phyloP scores from a whole-genome alignment of 2,329 filamentous ascomycete genomes.

The Neurospora crassa region DNA sequence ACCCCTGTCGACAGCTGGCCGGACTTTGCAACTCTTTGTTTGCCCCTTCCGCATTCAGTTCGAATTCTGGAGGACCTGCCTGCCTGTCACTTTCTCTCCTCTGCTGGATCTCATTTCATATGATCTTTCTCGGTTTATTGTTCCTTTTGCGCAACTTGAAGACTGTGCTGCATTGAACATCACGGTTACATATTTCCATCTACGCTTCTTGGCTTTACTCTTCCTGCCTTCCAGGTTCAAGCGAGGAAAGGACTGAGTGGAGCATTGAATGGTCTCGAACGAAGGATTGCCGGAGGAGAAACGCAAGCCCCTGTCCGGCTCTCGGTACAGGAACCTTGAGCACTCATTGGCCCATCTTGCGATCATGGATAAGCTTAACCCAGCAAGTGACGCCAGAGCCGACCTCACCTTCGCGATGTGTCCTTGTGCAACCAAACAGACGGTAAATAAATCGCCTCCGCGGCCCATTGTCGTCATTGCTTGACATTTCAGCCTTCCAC shows the following conservation, averaged over 20 bases:
- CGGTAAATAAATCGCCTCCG: not conserved
- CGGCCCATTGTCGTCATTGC: not conserved
- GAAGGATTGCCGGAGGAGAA: not conserved
- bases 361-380: not conserved
- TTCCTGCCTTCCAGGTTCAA: not conserved
- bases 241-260: not conserved
- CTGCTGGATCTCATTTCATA: not conserved
- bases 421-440: not conserved
- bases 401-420: not conserved
- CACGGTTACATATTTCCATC: not conserved
- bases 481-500: not conserved
- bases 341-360: not conserved
- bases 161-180: not conserved
- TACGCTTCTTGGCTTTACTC: not conserved
- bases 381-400: not conserved
- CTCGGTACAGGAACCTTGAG: not conserved
- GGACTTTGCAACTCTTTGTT: not conserved
- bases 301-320: not conserved
- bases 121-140: not conserved
- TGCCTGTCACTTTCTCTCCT: not conserved
- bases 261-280: not conserved
- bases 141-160: not conserved
- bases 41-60: not conserved
- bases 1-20: not conserved
- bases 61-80: not conserved